Evolutionary conservation across 2,329 filamentous ascomycete genomes (phyloP).

Genomic region (Fusarium albidum): DNA sequence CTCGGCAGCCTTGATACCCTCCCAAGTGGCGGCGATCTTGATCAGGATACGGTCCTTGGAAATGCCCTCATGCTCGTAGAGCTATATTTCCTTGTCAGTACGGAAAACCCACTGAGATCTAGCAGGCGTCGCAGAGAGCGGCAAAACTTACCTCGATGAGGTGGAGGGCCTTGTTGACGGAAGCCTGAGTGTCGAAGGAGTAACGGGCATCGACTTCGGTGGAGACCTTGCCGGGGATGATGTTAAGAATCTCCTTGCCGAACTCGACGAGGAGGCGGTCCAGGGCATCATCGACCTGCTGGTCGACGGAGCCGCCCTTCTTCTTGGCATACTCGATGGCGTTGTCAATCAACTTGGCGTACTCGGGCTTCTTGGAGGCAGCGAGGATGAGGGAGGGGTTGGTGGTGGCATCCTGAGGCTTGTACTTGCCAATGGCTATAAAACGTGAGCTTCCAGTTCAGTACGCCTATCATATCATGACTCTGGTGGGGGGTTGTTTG

Average conservation of each 20-base stretch:
- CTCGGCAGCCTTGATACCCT: slow-evolving; percentile 98
- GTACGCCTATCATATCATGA: slow-evolving; percentile 20
- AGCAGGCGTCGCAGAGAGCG: not conserved
- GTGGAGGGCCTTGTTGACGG: slow-evolving; percentile 93
- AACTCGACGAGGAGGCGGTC: slow-evolving; percentile 97
- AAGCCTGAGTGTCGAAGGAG: slow-evolving; percentile 93
- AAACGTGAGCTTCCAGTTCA: slow-evolving; percentile 35
- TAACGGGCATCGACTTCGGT: slow-evolving; percentile 97
- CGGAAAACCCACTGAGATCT: slow-evolving; percentile 12
- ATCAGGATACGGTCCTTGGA: slow-evolving; percentile 94
- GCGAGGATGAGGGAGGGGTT: slow-evolving; percentile 99
- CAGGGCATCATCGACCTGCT: slow-evolving; percentile 88
- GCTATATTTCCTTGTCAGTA: slow-evolving; percentile 59
- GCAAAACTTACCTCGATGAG: slow-evolving; percentile 83
- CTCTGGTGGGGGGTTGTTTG: slow-evolving; percentile 13
- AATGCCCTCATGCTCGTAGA: slow-evolving; percentile 93
- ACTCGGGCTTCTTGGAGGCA: slow-evolving; percentile 97
- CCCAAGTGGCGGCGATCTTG: slow-evolving; percentile 99
- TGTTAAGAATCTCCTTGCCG: slow-evolving; percentile 95
- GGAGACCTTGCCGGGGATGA: slow-evolving; percentile 98
- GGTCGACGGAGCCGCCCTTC: slow-evolving; percentile 72
- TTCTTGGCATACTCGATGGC: slow-evolving; percentile 88
- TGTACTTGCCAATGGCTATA: slow-evolving; percentile 97
- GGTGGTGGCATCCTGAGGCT: slow-evolving; percentile 99
- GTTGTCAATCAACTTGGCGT: slow-evolving; percentile 87